Percentiles rank a stretch among this genome's conserved stretches.
These are phyloP conservation scores for Chytriomyces sp. DNA, from an alignment of 192 early-diverging fungal species.

Conservation along the genomic window DNA sequence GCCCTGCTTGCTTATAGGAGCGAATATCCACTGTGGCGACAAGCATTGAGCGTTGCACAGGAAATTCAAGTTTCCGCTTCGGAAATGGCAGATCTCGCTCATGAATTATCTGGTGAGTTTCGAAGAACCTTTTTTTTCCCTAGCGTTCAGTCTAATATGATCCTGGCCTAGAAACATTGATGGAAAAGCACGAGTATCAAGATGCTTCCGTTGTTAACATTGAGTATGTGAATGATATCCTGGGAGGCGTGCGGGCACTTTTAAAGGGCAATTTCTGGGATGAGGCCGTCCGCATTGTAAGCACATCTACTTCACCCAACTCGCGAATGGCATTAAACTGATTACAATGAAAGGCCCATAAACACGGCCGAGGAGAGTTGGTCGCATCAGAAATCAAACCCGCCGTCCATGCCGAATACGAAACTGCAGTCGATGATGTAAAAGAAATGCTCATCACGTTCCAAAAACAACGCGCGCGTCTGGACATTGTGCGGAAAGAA, in stretches of 20 bases:
- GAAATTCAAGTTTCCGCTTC: constrained; percentile 54
- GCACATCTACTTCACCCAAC: constrained; percentile 5
- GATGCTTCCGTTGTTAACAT: constrained; percentile 74
- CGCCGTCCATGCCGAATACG: constrained; percentile 7
- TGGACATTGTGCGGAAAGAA: constrained; percentile 63
- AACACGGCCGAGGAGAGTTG: constrained; percentile 67
- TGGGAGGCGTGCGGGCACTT: constrained; percentile 71
- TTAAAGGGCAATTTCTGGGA: constrained; percentile 76
- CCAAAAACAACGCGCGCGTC: constrained; percentile 62
- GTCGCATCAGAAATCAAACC: constrained; percentile 70
- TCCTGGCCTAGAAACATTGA: constrained; percentile 38
- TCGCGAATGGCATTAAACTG: constrained; percentile 1
- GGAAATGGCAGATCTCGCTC: constrained; percentile 58
- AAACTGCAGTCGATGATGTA: constrained; percentile 64
- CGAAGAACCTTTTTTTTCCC: background rate
- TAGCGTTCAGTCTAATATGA: constrained; percentile 20
- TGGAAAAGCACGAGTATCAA: constrained; percentile 61
- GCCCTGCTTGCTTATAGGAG: constrained; percentile 63
- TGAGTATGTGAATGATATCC: constrained; percentile 74
- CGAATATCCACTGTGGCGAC: constrained; percentile 60
- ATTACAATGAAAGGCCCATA: constrained; percentile 48
- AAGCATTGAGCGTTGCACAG: constrained; percentile 68
- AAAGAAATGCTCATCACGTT: constrained; percentile 64
- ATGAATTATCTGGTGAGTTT: constrained; percentile 58
- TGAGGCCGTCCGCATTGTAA: constrained; percentile 73